phyloP scores from a whole-genome alignment of 2,329 filamentous ascomycete genomes.

The Amphichorda felina region DNA sequence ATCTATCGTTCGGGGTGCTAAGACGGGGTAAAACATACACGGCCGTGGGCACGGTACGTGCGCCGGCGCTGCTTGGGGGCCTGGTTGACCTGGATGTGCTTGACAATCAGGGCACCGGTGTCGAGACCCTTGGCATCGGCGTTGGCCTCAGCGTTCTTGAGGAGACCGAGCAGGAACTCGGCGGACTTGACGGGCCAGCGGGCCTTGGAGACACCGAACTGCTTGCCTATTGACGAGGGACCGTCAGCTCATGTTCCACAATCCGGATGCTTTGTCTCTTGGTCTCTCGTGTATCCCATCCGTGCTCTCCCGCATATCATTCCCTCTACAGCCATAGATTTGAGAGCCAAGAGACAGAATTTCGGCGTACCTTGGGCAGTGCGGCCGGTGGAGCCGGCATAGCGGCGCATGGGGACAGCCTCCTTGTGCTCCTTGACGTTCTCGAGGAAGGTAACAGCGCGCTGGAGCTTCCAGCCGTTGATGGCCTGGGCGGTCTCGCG shows the following conservation, averaged over 20 bases:
- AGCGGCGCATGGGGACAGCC: constrained; percentile 96
- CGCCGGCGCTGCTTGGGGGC: constrained; percentile 98
- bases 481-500: constrained; percentile 98
- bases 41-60: constrained; percentile 99
- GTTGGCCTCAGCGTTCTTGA: constrained; percentile 96
- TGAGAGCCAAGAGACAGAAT: neutral
- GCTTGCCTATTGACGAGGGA: constrained; percentile 62
- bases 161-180: constrained; percentile 92
- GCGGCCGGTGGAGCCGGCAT: constrained; percentile 90
- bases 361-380: constrained; percentile 87
- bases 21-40: constrained; percentile 55
- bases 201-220: constrained; percentile 94
- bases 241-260: constrained; percentile 11
- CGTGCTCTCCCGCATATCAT: neutral
- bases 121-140: constrained; percentile 95
- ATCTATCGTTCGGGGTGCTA: too few relatives aligned
- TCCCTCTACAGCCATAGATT: neutral
- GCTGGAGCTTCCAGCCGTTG: constrained; percentile 97
- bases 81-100: constrained; percentile 99
- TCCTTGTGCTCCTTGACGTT: constrained; percentile 96
- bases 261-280: neutral
- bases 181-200: constrained; percentile 99
- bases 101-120: constrained; percentile 93
- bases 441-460: constrained; percentile 92
- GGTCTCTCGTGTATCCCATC: neutral